Evolutionary conservation across 2,329 filamentous ascomycete genomes (phyloP), one percentile per base, ranked within the genome.

Genomic region (Aspergillus melleus): DNA sequence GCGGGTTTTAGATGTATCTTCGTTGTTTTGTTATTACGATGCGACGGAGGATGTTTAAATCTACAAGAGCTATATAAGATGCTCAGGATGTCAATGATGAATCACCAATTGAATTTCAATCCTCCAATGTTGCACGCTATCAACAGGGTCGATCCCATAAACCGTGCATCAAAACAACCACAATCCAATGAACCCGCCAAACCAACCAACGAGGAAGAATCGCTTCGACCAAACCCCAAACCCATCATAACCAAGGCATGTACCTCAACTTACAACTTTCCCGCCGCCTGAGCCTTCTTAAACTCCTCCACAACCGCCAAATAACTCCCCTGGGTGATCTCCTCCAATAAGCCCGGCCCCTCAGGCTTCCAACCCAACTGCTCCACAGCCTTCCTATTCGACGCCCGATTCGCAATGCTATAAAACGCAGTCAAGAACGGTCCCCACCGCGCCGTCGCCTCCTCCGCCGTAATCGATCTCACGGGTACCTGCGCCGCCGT

Each of bases 371-470:
- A 80, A 1, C 74, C 75, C 49, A 80, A 62, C 58, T 66, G 50
- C 50, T 70, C 65, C 54, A 64, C 62, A 14, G 78, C 80, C 68
- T 74, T 74, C 32, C 67, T 61, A 62, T 73, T 77, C 10, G 74
- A 75, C 4, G 69, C 64, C 2, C 70, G 69, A 61, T 75, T 77
- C 60, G 77, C 70, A 8, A 59, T 49, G 3, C 58, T 56, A n/a
- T 71, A 39, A 16, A 66, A 56, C 16, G 46, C 22, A 3, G 63
- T 66, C 20, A 76, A 47, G 42, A 73, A 74, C 2, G 70, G 70
- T 3, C 72, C 73, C 62, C 79, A 68, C 19, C 69, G 61, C 11
- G 59, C 64, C 9, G 49, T 24, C 0, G 70, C 75, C 56, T 78
- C 67, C 4, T 73, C 69, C 3, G 59, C 14, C 0, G 70, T 24